These are phyloP conservation scores for Cystobasidium sp. DNA, from an alignment of 1,284 basidiomycete genomes.

Conservation along the genomic window DNA sequence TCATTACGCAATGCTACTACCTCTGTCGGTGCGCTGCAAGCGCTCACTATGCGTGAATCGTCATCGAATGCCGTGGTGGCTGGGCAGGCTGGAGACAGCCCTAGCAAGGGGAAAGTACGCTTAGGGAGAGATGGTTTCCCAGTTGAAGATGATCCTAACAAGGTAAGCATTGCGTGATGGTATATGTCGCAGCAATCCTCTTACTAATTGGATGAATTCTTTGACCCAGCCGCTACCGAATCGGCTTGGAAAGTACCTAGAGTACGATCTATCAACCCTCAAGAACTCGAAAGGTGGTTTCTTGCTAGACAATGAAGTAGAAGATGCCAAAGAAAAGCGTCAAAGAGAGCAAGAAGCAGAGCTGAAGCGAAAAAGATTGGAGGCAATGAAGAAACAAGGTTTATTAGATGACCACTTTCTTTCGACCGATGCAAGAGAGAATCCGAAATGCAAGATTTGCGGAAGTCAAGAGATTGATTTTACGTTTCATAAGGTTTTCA, in stretches of 20 bases:
- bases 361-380: slow-evolving; percentile 50
- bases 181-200: background rate
- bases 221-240: slow-evolving; percentile 36
- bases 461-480: slow-evolving; percentile 81
- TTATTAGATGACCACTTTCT: slow-evolving; percentile 41
- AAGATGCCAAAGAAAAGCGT: slow-evolving; percentile 52
- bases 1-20: slow-evolving; percentile 40
- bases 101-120: slow-evolving; percentile 36
- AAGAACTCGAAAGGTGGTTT: slow-evolving; percentile 89
- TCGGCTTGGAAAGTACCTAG: slow-evolving; percentile 72
- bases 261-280: slow-evolving; percentile 88
- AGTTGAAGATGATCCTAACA: slow-evolving; percentile 43
- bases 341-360: slow-evolving; percentile 51
- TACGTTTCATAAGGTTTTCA: slow-evolving; percentile 77
- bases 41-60: slow-evolving; percentile 27
- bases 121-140: slow-evolving; percentile 43
- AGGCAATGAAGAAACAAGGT: slow-evolving; percentile 50
- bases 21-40: slow-evolving; percentile 42
- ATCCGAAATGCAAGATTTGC: slow-evolving; percentile 83
- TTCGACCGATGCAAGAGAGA: slow-evolving; percentile 63
- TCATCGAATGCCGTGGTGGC: slow-evolving; percentile 14
- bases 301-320: slow-evolving; percentile 73
- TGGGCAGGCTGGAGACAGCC: slow-evolving; percentile 16
- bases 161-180: slow-evolving; percentile 6
- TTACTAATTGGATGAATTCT: background rate